Conservation (phyloP, 2,329 filamentous ascomycete species). For the Didymella pinodella region DNA sequence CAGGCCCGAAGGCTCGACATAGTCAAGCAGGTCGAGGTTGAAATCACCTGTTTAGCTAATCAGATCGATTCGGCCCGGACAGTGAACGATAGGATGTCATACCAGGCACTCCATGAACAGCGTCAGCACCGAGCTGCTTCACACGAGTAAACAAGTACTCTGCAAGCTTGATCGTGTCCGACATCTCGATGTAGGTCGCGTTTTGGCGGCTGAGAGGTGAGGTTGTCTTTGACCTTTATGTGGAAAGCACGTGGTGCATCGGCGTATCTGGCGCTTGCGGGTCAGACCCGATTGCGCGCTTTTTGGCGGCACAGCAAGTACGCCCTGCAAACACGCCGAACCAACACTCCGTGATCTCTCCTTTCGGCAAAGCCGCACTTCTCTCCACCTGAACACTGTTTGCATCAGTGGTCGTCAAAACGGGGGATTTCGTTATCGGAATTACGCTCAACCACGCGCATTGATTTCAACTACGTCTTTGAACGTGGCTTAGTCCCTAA, state of each 20-base stretch:
- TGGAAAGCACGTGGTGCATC: neutral
- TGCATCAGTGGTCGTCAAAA: neutral
- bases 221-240: neutral
- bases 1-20: slow-evolving; percentile 47
- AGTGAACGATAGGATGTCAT: neutral
- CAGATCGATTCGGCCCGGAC: neutral
- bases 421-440: neutral
- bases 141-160: slow-evolving; percentile 38
- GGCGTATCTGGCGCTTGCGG: neutral
- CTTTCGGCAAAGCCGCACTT: neutral
- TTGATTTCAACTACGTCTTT: neutral
- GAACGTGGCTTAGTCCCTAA: neutral
- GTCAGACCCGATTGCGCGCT: too few species aligned
- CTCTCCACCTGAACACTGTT: neutral
- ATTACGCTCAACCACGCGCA: neutral
- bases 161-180: slow-evolving; percentile 33
- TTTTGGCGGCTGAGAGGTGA: too few species aligned
- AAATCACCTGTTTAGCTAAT: slow-evolving; percentile 32
- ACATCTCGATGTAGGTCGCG: neutral
- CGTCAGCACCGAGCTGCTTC: slow-evolving; percentile 49
- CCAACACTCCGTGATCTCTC: neutral
- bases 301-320: neutral
- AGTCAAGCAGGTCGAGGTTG: slow-evolving; percentile 46
- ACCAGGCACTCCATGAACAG: slow-evolving; percentile 53
- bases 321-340: too few species aligned